Conservation (phyloP, 2,329 filamentous ascomycete genomes). For the Dothideomycetes sp. region DNA sequence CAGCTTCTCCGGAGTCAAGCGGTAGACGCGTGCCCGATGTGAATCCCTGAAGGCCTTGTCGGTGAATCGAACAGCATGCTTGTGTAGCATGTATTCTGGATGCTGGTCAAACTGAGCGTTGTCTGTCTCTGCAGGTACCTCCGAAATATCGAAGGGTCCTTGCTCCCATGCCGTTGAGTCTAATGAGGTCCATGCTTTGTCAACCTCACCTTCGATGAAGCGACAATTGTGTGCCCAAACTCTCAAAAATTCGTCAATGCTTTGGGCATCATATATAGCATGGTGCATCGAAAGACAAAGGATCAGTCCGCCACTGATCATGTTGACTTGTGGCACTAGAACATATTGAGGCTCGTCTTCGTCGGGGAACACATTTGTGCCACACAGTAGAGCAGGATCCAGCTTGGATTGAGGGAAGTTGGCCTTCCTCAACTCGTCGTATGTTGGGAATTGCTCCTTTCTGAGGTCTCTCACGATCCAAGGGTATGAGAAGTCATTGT, state of each 20-base stretch:
- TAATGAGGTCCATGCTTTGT: background rate
- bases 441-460: background rate
- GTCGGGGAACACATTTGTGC: background rate
- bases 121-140: background rate
- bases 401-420: conserved; percentile 6
- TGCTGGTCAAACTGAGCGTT: background rate
- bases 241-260: conserved; percentile 4
- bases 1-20: conserved; percentile 1
- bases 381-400: background rate
- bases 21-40: conserved; percentile 1
- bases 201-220: background rate
- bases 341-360: background rate
- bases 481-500: background rate
- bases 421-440: background rate
- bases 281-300: background rate
- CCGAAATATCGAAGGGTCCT: background rate
- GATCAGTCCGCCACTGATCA: background rate
- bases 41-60: background rate
- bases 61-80: background rate
- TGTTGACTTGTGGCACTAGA: conserved; percentile 1
- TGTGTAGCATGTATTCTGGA: background rate
- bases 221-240: conserved; percentile 4
- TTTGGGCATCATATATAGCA: conserved; percentile 1
- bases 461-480: background rate
- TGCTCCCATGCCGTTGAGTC: background rate